Evolutionary conservation across 371 early-diverging fungal genomes (phyloP).

Genomic region (Dichotomocladium elegans): DNA sequence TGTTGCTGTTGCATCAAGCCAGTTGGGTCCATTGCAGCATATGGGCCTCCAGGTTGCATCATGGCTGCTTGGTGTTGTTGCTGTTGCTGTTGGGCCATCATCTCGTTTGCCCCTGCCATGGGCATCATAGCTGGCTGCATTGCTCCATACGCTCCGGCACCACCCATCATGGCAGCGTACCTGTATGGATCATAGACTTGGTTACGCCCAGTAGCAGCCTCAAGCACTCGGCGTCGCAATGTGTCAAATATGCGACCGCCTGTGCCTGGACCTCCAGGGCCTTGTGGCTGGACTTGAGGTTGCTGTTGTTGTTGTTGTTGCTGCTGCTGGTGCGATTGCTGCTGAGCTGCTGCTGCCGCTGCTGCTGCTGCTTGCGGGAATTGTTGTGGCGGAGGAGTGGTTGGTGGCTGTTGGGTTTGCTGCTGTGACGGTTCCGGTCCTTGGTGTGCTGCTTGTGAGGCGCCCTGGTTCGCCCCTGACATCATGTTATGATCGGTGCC

Average conservation of each 20-base stretch:
- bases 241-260: conserved; percentile 9
- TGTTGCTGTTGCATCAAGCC: not conserved
- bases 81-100: conserved; percentile 9
- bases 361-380: not conserved
- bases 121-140: conserved; percentile 6
- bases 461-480: too few species aligned
- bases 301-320: conserved; percentile 1
- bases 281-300: not conserved
- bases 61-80: conserved; percentile 2
- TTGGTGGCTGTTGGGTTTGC: conserved; percentile 3
- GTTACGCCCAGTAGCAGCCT: conserved; percentile 2
- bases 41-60: not conserved
- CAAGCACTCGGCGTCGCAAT: conserved; percentile 7
- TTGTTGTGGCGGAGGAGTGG: conserved; percentile 6
- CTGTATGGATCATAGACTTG: conserved; percentile 8
- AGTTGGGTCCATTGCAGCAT: not conserved
- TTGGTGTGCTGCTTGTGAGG: not conserved
- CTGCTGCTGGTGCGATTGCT: not conserved
- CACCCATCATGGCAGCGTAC: conserved; percentile 10
- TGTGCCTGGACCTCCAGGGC: not conserved
- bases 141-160: not conserved
- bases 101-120: not conserved
- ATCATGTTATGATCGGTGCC: too few species aligned
- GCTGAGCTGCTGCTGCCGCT: not conserved
- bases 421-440: not conserved